Conservation (phyloP, 169 alveolate species). For the Eimeria brunetti region DNA sequence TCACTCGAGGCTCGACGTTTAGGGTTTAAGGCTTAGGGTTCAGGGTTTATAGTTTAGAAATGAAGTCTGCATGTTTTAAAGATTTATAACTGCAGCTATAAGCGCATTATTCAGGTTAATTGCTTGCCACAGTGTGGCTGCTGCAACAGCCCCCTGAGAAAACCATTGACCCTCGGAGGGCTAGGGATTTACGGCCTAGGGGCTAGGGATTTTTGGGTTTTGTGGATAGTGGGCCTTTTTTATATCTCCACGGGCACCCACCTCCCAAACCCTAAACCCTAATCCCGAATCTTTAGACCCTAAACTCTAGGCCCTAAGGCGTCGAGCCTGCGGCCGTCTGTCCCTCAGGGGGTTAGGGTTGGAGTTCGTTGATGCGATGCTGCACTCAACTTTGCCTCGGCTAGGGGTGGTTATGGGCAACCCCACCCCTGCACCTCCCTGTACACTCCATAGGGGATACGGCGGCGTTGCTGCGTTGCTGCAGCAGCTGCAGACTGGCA, state of each 20-base stretch:
- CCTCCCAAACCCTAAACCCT: slow-evolving; percentile 10
- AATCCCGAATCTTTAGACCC: background rate
- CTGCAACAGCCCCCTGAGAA: background rate
- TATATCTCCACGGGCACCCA: background rate
- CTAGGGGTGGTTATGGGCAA: slow-evolving; percentile 15
- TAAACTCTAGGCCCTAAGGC: background rate
- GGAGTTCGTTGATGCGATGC: background rate
- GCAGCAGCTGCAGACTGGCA: slow-evolving; percentile 14
- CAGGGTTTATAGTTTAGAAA: background rate
- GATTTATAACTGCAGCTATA: background rate
- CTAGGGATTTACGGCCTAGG: background rate
- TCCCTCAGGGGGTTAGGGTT: too few species aligned
- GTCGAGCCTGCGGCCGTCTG: too few species aligned
- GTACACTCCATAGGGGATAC: slow-evolving; percentile 18
- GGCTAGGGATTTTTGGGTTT: background rate
- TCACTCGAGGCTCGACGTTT: background rate
- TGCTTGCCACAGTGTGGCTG: background rate
- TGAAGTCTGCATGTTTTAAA: background rate
- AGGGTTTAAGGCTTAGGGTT: slow-evolving; percentile 16
- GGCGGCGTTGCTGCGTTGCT: slow-evolving; percentile 37
- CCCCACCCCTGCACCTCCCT: slow-evolving; percentile 52
- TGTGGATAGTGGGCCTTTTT: background rate
- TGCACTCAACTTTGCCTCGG: background rate
- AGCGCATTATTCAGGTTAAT: background rate
- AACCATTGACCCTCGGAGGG: background rate